Evolutionary conservation across 78 protist genomes (phyloP), one percentile per base, ranked within the genome.

Genomic region (Pirum gemmata): DNA sequence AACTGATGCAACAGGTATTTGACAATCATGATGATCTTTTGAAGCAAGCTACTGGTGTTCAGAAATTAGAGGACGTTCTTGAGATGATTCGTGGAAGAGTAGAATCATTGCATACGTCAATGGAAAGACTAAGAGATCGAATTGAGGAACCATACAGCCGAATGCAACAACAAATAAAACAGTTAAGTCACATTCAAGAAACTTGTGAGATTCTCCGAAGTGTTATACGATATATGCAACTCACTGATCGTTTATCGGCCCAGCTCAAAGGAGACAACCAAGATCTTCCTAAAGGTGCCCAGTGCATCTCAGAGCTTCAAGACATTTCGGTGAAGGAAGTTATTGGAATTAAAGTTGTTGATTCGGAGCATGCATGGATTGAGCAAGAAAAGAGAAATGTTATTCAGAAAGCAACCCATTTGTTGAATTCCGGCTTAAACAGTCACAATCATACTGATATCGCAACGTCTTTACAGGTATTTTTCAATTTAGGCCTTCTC

Each of bases 401-500:
- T 29, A 51, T 78, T 25, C 27, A 25, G 29, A 78, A 78, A 27
- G 82, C 82, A 27, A 27, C 35, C 38, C 26, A 78, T 26, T 29
- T 78, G 82, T 51, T 78, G 78, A n/a, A 25, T n/a, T 39, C 26
- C 82, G 82, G 82, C 38, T 27, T 78, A 78, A 27, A n/a, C 26
- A 27, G 29, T 51, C 82, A 78, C 27, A 78, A 78, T 51, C 82
- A 78, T 27, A 26, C 36, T 26, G 82, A 78, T 27, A 78, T 78
- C 29, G 35, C 82, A 37, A 78, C 82, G 29, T 37, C 82, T 27
- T 27, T 78, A 0, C 82, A 78, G 29, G 82, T 78, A 27, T 78
- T 78, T 27, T 78, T 39, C 82, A 78, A 78, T 27, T 27, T 78
- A 78, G 82, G 82, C n/a, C n/a, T n/a, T n/a, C n/a, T n/a, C n/a